A percentile compares a stretch with the other conserved stretches of the same genome.
These are phyloP conservation scores for Populus hybrid DNA, from an alignment of 441 rosid genomes.

Conservation along the genomic window DNA sequence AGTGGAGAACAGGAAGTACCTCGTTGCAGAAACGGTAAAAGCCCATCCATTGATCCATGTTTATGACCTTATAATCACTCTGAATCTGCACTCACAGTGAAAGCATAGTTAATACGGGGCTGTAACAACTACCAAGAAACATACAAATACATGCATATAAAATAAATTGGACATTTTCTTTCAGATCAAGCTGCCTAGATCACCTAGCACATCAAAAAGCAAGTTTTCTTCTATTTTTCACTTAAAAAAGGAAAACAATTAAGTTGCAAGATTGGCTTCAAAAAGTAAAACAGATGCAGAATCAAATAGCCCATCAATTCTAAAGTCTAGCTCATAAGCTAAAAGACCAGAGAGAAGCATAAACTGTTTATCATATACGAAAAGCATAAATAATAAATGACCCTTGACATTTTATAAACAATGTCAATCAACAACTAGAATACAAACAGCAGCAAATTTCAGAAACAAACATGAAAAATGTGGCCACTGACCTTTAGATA, in stretches of 20 bases:
- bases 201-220: constrained; percentile 2
- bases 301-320: not conserved
- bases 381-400: not conserved
- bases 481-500: constrained; percentile 57
- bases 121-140: not conserved
- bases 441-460: constrained; percentile 8
- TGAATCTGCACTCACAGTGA: constrained; percentile 35
- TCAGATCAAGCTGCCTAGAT: not conserved
- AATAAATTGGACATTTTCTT: not conserved
- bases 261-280: not conserved
- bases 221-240: not conserved
- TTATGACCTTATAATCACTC: constrained; percentile 53
- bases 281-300: not conserved
- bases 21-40: constrained; percentile 57
- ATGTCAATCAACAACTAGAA: not conserved
- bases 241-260: not conserved
- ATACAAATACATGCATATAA: not conserved
- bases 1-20: constrained; percentile 26
- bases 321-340: not conserved
- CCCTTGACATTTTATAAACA: not conserved
- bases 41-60: constrained; percentile 60
- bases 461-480: constrained; percentile 1
- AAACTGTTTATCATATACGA: not conserved
- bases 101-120: not conserved
- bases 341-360: not conserved